Evolutionary conservation across 257 asterid genomes (phyloP).

Genomic region (Verbascum thapsus): DNA sequence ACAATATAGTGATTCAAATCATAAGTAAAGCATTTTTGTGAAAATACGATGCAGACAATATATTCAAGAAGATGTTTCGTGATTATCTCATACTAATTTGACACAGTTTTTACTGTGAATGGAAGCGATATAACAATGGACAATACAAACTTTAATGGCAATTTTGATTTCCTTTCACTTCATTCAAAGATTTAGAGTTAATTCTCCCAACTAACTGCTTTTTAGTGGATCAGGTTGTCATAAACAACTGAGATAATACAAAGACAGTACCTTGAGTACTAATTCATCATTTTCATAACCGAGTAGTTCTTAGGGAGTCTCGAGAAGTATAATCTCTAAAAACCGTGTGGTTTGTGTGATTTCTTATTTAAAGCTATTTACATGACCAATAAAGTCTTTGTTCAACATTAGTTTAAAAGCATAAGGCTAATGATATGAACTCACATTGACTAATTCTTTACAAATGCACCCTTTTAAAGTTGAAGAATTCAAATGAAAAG

Average conservation of each 20-base stretch:
- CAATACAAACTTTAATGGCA: neutral
- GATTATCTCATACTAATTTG: neutral
- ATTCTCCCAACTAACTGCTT: neutral
- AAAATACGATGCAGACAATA: constrained; percentile 9
- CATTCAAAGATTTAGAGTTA: neutral
- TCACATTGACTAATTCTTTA: constrained; percentile 16
- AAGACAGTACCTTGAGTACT: neutral
- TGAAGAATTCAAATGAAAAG: neutral
- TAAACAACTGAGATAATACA: too few species aligned
- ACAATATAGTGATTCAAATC: neutral
- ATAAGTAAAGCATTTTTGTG: neutral
- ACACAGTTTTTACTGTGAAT: neutral
- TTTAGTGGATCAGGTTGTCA: too few species aligned
- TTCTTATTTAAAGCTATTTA: constrained; percentile 15
- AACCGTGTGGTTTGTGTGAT: constrained; percentile 1
- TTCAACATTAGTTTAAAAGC: constrained; percentile 12
- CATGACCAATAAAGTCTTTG: constrained; percentile 24
- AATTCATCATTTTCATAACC: constrained; percentile 13
- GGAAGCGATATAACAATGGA: neutral
- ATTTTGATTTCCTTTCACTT: neutral
- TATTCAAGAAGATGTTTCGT: neutral
- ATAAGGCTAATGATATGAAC: neutral
- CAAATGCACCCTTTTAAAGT: neutral
- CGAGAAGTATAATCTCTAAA: too few species aligned
- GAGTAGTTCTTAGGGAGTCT: neutral